Percentiles rank a stretch among this genome's conserved stretches.
Conservation (phyloP, 2,329 filamentous ascomycete species). For the Fusarium protoensiforme region DNA sequence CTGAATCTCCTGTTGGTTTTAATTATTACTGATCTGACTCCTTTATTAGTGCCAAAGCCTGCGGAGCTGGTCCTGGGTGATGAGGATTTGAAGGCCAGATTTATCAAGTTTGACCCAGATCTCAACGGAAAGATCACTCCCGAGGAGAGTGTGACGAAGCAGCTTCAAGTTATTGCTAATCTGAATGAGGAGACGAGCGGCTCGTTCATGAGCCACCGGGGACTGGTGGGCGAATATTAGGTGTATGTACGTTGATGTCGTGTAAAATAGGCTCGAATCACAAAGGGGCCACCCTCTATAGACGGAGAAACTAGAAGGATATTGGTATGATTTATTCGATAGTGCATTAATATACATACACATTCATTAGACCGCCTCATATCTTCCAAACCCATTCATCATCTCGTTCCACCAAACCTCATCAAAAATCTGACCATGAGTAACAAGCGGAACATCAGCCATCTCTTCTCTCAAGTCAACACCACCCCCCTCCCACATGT, state of each 20-base stretch:
- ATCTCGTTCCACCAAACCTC: neutral
- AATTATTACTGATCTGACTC: neutral
- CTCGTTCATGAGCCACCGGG: neutral
- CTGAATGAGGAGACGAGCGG: neutral
- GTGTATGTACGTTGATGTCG: neutral
- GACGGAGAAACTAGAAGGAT: neutral
- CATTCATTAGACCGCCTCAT: neutral
- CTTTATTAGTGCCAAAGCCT: neutral
- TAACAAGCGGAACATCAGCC: neutral
- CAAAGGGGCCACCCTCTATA: neutral
- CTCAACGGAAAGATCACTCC: neutral
- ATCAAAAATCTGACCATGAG: neutral
- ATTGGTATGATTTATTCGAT: neutral
- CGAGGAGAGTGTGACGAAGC: neutral
- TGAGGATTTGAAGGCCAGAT: neutral
- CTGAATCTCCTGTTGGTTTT: neutral
- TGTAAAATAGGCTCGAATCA: neutral
- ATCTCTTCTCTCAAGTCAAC: neutral
- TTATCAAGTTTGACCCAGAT: neutral
- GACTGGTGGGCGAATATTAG: neutral
- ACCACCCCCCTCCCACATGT: neutral
- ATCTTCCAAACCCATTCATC: neutral
- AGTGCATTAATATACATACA: neutral
- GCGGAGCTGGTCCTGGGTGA: neutral
- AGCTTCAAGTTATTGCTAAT: neutral